Conservation (phyloP, 495 filamentous ascomycete species). For the Hypoxylon crocopeplum region DNA sequence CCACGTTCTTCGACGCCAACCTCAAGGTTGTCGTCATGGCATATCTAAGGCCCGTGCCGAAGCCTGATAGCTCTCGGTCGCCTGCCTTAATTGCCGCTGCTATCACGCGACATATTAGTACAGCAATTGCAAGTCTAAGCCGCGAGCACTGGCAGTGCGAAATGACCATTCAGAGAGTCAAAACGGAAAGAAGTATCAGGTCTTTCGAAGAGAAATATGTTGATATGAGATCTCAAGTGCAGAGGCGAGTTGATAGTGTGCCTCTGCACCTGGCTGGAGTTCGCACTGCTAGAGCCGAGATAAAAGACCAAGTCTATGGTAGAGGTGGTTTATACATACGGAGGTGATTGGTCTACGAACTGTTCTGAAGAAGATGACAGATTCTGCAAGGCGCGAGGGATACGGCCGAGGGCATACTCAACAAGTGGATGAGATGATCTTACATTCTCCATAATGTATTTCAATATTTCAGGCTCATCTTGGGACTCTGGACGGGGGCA, state of each 20-base stretch:
- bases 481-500: too few species aligned
- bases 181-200: conserved; percentile 37
- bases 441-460: too few species aligned
- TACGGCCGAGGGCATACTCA: too few species aligned
- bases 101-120: conserved; percentile 56
- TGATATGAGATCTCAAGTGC: conserved; percentile 49
- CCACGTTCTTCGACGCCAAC: conserved; percentile 45
- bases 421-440: too few species aligned
- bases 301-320: conserved; percentile 54
- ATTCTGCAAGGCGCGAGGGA: neutral
- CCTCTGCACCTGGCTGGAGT: conserved; percentile 64
- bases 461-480: too few species aligned
- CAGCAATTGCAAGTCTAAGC: conserved; percentile 58
- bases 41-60: conserved; percentile 52
- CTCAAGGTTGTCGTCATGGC: conserved; percentile 64
- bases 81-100: conserved; percentile 50
- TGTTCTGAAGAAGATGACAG: neutral
- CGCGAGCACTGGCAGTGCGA: conserved; percentile 62
- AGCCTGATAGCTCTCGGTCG: conserved; percentile 40
- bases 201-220: conserved; percentile 47
- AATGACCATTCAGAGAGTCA: conserved; percentile 28
- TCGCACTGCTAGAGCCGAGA: conserved; percentile 55
- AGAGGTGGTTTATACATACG: conserved; percentile 53
- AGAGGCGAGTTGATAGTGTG: conserved; percentile 59
- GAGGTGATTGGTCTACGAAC: conserved; percentile 27